A percentile compares a stretch with the other conserved stretches of the same genome.
phyloP scores from a whole-genome alignment of 2,329 filamentous ascomycete genomes.

The Furcasterigmium furcatum region DNA sequence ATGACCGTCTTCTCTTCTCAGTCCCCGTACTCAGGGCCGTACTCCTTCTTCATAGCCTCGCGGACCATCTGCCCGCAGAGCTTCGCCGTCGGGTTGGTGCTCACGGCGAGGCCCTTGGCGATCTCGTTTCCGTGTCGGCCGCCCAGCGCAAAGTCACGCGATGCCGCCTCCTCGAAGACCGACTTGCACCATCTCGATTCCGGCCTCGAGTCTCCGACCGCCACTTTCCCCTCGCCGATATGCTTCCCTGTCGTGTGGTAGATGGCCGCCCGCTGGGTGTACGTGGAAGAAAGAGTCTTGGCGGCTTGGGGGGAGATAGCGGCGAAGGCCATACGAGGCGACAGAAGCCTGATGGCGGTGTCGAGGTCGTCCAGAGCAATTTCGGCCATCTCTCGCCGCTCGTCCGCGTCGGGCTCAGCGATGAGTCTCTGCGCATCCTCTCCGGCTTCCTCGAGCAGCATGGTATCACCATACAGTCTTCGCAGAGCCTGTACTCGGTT shows the following conservation, averaged over 20 bases:
- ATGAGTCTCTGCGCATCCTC: constrained; percentile 38
- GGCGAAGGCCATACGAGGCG: constrained; percentile 44
- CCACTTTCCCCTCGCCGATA: constrained; percentile 27
- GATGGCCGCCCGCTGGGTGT: constrained; percentile 68
- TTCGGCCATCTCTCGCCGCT: constrained; percentile 34
- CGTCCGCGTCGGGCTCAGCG: constrained; percentile 26
- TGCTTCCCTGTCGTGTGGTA: constrained; percentile 59
- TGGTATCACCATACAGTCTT: constrained; percentile 58
- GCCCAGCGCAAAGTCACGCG: constrained; percentile 60
- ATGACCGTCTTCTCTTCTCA: not conserved
- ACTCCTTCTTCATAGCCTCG: constrained; percentile 68
- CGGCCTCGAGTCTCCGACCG: constrained; percentile 32
- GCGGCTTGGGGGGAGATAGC: constrained; percentile 62
- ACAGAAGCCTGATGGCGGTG: constrained; percentile 54
- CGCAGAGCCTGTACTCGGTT: constrained; percentile 69
- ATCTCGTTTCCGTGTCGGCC: constrained; percentile 64
- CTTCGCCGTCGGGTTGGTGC: constrained; percentile 66
- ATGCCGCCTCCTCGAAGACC: constrained; percentile 60
- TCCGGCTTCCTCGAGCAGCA: constrained; percentile 41
- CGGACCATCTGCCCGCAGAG: constrained; percentile 67
- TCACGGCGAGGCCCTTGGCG: constrained; percentile 61
- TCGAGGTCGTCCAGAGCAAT: constrained; percentile 52
- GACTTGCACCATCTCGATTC: constrained; percentile 49
- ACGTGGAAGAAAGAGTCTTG: constrained; percentile 64
- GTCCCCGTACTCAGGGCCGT: constrained; percentile 45